These are phyloP conservation scores for Chernovozyma aurita DNA, from an alignment of 1,139 yeast species.

Conservation along the genomic window DNA sequence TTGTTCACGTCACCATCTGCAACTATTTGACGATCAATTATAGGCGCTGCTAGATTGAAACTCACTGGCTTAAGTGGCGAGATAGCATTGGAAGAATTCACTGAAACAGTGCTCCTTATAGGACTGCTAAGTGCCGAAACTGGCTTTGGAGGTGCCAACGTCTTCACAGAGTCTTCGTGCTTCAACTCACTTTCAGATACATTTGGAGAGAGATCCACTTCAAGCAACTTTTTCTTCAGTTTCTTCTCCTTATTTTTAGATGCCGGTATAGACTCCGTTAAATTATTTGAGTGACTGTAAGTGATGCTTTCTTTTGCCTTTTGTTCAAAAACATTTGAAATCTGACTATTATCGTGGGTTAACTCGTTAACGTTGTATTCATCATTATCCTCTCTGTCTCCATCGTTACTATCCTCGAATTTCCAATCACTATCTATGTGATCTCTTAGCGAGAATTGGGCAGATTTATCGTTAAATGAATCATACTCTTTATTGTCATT, in stretches of 20 bases:
- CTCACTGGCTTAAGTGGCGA: background rate
- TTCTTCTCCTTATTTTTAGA: background rate
- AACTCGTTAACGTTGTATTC: conserved; percentile 16
- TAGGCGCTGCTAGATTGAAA: background rate
- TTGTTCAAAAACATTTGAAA: background rate
- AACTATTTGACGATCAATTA: too few species aligned
- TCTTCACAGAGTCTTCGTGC: conserved; percentile 4
- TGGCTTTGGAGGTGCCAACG: conserved; percentile 7
- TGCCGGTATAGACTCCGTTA: background rate
- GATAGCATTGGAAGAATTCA: background rate
- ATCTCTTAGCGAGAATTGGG: conserved; percentile 29
- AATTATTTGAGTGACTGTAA: background rate
- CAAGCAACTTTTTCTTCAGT: conserved; percentile 3
- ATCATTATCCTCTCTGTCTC: conserved; percentile 41
- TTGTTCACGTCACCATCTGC: background rate
- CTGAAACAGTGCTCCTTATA: background rate
- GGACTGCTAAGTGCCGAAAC: conserved; percentile 1
- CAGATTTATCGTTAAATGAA: conserved; percentile 13
- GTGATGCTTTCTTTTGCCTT: background rate
- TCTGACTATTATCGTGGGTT: background rate
- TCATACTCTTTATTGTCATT: background rate
- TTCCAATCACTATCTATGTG: conserved; percentile 39
- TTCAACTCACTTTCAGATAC: conserved; percentile 4
- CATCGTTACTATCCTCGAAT: conserved; percentile 40
- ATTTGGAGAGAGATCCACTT: conserved; percentile 6